phyloP scores from a whole-genome alignment of 306 rosid species.

The Vigna angularis region DNA sequence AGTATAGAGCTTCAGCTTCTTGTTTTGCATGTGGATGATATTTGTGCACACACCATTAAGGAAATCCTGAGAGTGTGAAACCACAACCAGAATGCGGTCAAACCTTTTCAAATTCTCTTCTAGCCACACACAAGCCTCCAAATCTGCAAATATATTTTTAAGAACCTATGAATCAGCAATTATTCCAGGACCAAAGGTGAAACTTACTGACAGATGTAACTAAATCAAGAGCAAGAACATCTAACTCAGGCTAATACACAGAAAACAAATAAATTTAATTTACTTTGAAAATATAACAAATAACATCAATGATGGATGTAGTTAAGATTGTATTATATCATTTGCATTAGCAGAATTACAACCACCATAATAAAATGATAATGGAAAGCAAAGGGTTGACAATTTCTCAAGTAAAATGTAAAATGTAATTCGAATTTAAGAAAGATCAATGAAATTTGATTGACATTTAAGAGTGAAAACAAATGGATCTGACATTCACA shows the following conservation, averaged over 20 bases:
- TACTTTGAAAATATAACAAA: conserved; percentile 16
- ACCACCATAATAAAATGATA: not conserved
- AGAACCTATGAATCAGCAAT: not conserved
- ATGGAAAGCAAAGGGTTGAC: not conserved
- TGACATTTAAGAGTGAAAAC: conserved; percentile 2
- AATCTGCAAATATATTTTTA: conserved; percentile 58
- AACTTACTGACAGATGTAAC: not conserved
- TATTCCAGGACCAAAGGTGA: not conserved
- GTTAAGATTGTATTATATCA: not conserved
- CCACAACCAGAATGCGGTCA: conserved; percentile 92
- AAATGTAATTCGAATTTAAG: not conserved
- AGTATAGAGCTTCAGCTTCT: conserved; percentile 73
- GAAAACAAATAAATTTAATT: conserved; percentile 2
- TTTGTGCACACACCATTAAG: conserved; percentile 99
- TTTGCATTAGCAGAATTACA: conserved; percentile 1
- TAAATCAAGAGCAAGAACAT: not conserved
- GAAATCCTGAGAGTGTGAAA: conserved; percentile 98
- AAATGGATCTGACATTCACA: not conserved
- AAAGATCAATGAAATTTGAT: conserved; percentile 14
- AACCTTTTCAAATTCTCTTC: conserved; percentile 92
- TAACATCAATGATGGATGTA: not conserved
- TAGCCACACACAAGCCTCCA: conserved; percentile 99
- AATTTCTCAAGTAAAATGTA: not conserved
- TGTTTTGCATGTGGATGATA: conserved; percentile 97
- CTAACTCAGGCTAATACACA: not conserved